These are phyloP conservation scores for Fusarium sacchari DNA, from an alignment of 2,329 filamentous ascomycete genomes.

Conservation along the genomic window DNA sequence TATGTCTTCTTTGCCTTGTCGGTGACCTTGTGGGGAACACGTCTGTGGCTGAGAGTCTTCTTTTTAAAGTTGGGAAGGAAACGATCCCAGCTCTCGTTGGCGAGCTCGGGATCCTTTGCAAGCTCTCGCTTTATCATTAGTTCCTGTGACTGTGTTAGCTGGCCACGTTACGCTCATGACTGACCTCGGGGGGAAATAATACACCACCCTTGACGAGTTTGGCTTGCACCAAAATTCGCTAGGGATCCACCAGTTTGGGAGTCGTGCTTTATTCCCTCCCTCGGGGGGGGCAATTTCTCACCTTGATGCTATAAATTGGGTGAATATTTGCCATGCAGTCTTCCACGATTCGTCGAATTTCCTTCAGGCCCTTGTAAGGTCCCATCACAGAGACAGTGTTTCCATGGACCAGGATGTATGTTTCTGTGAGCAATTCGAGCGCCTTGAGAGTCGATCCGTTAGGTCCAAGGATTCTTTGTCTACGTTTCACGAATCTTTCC, in stretches of 20 bases:
- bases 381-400: slow-evolving; percentile 96
- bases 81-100: slow-evolving; percentile 91
- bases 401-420: slow-evolving; percentile 94
- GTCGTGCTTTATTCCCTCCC: no score
- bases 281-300: neutral
- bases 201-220: no score
- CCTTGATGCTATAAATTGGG: accelerated
- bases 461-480: slow-evolving; percentile 91
- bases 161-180: no score
- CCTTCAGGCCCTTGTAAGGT: slow-evolving; percentile 90
- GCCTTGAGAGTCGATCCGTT: slow-evolving; percentile 94
- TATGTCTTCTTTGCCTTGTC: slow-evolving; percentile 96
- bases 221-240: no score
- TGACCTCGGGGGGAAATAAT: no score
- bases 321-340: slow-evolving; percentile 94
- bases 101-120: slow-evolving; percentile 87
- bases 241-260: no score
- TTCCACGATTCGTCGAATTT: slow-evolving; percentile 87
- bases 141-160: slow-evolving; percentile 54
- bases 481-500: slow-evolving; percentile 92
- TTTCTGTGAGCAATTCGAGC: slow-evolving; percentile 88
- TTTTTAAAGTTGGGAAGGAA: slow-evolving; percentile 99
- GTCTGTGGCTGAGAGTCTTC: slow-evolving; percentile 85
- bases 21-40: slow-evolving; percentile 83
- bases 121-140: slow-evolving; percentile 94